Base-by-base conservation (phyloP, 129 eudicot species). In the Dittrichia graveolens region DNA sequence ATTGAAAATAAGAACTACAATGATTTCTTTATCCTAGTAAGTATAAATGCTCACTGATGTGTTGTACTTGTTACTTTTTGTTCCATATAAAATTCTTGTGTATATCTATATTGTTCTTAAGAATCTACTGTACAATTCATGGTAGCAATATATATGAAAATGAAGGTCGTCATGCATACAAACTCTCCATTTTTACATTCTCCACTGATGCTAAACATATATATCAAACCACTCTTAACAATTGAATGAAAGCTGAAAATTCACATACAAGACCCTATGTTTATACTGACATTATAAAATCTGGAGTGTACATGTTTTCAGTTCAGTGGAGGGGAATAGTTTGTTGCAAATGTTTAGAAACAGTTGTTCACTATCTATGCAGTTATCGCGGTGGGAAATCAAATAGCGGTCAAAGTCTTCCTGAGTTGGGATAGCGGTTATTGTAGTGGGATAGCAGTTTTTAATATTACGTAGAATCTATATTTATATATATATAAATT, bases 1-100 rank as follows among this genome's bases (percentile, higher is more conserved):
- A 82, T 40, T 65, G 99, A 94, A 84, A 82, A 80, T 63, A 84
- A 74, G 50, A 82, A 81, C 80, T 78, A 80, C 60, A 83, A 86
- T 41, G 99, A 94, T 72, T 82, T 94, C 82, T 66, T 90, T 61
- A 88, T 94, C 75, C 91, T 90, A 52, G 97, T 94, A 88, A 74
- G 96, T 76, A 52, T 5, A 61, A 68, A 37, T 12, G 11, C 62
- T 58, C 41, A 19, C 46, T 42, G n/a, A 40, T 56, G 8, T 14
- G 41, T 43, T 18, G 14, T 24, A 15, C 53, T 62, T 49, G 49
- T 16, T 62, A 57, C 3, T 67, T 45, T 61, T 66, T 54, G 38
- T 5, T 5, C 45, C 38, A 10, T 35, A 60, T 60, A 37, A 35
- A 12, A 18, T 11, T 37, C 65, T 35, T 60, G 38, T 14, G 31